Evolutionary conservation across 768 basidiomycete species (phyloP).

Genomic region (Hemileccinum rubropunctum): DNA sequence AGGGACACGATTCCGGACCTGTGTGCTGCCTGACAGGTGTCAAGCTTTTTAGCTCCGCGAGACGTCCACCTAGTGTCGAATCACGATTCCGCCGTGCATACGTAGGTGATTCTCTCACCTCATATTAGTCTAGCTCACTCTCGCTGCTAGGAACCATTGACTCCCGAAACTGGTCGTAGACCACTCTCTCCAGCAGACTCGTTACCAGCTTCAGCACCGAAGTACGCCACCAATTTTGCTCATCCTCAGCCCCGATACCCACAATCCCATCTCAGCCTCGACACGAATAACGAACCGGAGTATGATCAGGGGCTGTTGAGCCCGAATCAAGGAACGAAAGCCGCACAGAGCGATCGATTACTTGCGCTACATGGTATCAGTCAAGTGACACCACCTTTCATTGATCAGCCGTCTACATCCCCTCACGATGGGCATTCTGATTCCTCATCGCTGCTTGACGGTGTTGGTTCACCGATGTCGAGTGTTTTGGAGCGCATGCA

Average conservation of each 20-base stretch:
- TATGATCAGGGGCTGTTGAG: slow-evolving; percentile 27
- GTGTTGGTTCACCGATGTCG: slow-evolving; percentile 47
- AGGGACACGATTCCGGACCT: slow-evolving; percentile 33
- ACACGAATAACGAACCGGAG: slow-evolving; percentile 44
- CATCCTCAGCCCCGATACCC: slow-evolving; percentile 27
- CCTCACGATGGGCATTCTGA: slow-evolving; percentile 67
- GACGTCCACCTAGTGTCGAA: slow-evolving; percentile 37
- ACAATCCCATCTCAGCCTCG: slow-evolving; percentile 33
- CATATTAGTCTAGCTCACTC: slow-evolving; percentile 8
- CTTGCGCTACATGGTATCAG: slow-evolving; percentile 28
- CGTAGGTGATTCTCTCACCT: slow-evolving; percentile 28
- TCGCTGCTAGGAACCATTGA: slow-evolving; percentile 39
- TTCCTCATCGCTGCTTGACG: slow-evolving; percentile 66
- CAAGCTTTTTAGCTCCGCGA: slow-evolving; percentile 23
- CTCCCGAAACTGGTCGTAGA: slow-evolving; percentile 42
- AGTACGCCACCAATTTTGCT: slow-evolving; percentile 24
- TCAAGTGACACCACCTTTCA: slow-evolving; percentile 34
- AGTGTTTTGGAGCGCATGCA: slow-evolving; percentile 61
- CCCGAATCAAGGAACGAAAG: slow-evolving; percentile 54
- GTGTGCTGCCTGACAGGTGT: slow-evolving; percentile 23
- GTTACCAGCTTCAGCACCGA: slow-evolving; percentile 21
- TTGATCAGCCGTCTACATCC: slow-evolving; percentile 41
- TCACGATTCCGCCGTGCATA: slow-evolving; percentile 28
- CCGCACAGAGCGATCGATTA: slow-evolving; percentile 63
- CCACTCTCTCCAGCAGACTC: slow-evolving; percentile 44